These are phyloP conservation scores for Rhodotorula sp. DNA, from an alignment of 1,284 basidiomycete species.

Conservation along the genomic window DNA sequence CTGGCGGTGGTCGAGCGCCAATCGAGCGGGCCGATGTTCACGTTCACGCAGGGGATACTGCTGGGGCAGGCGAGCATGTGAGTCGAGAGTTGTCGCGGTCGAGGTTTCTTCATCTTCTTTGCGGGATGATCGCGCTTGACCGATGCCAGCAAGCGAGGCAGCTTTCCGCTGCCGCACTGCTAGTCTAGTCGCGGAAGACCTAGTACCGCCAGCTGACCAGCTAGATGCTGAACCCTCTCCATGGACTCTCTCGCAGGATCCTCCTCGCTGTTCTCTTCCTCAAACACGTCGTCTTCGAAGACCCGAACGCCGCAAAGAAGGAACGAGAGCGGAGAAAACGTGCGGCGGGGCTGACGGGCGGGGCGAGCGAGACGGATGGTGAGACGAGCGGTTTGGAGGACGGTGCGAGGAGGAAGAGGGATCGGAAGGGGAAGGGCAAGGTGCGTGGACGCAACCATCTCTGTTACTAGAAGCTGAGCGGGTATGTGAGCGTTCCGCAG, in stretches of 20 bases:
- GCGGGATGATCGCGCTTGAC: background rate
- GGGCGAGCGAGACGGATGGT: background rate
- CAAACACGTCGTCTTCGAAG: slow-evolving; percentile 59
- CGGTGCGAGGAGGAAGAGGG: slow-evolving; percentile 11
- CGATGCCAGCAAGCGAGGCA: too few species aligned
- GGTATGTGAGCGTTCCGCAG: background rate
- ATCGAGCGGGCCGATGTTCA: slow-evolving; percentile 30
- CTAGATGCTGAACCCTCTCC: background rate
- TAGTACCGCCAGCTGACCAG: too few species aligned
- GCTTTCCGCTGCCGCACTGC: background rate
- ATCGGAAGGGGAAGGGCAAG: background rate
- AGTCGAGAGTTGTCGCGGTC: slow-evolving; percentile 34
- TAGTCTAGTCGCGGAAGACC: background rate
- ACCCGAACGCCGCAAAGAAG: slow-evolving; percentile 37
- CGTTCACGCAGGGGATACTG: slow-evolving; percentile 58
- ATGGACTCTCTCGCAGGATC: slow-evolving; percentile 39
- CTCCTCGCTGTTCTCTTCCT: slow-evolving; percentile 54
- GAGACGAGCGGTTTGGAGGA: slow-evolving; percentile 32
- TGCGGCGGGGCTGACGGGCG: background rate
- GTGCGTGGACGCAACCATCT: background rate
- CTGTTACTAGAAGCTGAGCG: background rate
- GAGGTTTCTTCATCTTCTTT: slow-evolving; percentile 2
- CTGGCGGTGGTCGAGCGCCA: background rate
- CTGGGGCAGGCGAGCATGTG: slow-evolving; percentile 56
- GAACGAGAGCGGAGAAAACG: slow-evolving; percentile 6